A percentile compares a stretch with the other conserved stretches of the same genome.
phyloP scores from a whole-genome alignment of 2,329 filamentous ascomycete genomes.

The Sporothrix inflata region DNA sequence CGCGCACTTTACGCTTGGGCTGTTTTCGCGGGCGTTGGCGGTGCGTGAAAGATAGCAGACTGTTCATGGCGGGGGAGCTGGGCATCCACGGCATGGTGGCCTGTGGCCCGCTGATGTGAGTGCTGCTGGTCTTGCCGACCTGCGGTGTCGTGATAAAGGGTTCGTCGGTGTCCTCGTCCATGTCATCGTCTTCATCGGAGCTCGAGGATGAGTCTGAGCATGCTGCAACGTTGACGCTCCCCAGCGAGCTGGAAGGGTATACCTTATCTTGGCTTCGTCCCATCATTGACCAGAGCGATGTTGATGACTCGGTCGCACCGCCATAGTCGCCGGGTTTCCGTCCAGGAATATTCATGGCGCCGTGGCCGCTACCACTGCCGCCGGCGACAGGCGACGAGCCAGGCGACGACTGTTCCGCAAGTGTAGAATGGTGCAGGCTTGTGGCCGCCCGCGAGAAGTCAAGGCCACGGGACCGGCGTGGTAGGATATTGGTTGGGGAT shows the following conservation, averaged over 20 bases:
- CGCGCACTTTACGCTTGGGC: conserved; percentile 56
- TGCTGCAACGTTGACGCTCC: conserved; percentile 65
- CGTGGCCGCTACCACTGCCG: conserved; percentile 46
- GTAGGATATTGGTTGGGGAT: conserved; percentile 84
- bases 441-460: conserved; percentile 94
- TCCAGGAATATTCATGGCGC: conserved; percentile 63
- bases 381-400: conserved; percentile 86
- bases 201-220: conserved; percentile 78
- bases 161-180: conserved; percentile 79
- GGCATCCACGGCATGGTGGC: conserved; percentile 29
- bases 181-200: conserved; percentile 69
- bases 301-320: conserved; percentile 66
- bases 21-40: conserved; percentile 72
- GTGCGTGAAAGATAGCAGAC: conserved; percentile 82
- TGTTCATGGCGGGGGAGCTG: conserved; percentile 70
- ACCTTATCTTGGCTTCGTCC: conserved; percentile 67
- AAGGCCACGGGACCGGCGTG: conserved; percentile 83
- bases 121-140: conserved; percentile 59
- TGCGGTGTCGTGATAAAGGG: conserved; percentile 83
- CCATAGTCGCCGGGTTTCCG: conserved; percentile 52
- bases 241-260: conserved; percentile 77
- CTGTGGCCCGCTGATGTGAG: conserved; percentile 45
- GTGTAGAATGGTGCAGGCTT: conserved; percentile 90
- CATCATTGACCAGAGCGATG: conserved; percentile 72
- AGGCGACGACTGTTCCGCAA: conserved; percentile 84